phyloP scores from a whole-genome alignment of 306 rosid species.

The Argentina anserina region DNA sequence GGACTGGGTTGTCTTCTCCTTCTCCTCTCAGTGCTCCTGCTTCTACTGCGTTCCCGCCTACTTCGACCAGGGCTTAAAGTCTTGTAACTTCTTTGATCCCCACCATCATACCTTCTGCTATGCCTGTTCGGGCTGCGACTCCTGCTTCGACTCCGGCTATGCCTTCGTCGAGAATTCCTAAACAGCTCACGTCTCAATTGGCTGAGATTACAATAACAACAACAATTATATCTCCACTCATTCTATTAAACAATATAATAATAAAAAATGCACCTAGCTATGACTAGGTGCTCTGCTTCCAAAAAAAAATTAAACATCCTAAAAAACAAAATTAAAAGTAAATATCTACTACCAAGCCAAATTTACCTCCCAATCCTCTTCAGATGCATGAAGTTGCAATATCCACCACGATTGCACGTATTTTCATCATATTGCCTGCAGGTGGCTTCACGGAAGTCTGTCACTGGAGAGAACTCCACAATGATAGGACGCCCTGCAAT shows the following conservation, averaged over 20 bases:
- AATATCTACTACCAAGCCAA: not conserved
- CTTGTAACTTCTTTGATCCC: slow-evolving; percentile 58
- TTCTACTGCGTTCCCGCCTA: slow-evolving; percentile 48
- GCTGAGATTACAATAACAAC: slow-evolving; percentile 17
- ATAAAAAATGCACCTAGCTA: too few relatives aligned
- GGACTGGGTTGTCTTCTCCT: slow-evolving; percentile 56
- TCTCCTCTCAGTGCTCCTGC: slow-evolving; percentile 47
- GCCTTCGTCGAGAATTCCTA: slow-evolving; percentile 39
- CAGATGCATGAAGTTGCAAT: slow-evolving; percentile 73
- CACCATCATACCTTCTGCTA: slow-evolving; percentile 61
- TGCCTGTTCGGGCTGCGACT: slow-evolving; percentile 76
- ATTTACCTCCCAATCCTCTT: slow-evolving; percentile 59
- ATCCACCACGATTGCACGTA: slow-evolving; percentile 74
- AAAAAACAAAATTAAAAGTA: too few relatives aligned
- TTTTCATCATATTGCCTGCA: slow-evolving; percentile 78
- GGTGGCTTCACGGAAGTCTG: slow-evolving; percentile 69
- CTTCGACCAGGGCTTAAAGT: slow-evolving; percentile 56
- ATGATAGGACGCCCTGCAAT: slow-evolving; percentile 69
- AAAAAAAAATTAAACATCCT: too few relatives aligned
- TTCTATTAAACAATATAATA: too few relatives aligned
- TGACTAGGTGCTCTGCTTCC: too few relatives aligned
- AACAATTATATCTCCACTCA: not conserved
- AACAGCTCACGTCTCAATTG: slow-evolving; percentile 67
- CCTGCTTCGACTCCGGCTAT: slow-evolving; percentile 51
- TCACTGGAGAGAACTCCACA: slow-evolving; percentile 70